phyloP scores from a whole-genome alignment of 73 alveolate genomes.

The Effrenium voratum region DNA sequence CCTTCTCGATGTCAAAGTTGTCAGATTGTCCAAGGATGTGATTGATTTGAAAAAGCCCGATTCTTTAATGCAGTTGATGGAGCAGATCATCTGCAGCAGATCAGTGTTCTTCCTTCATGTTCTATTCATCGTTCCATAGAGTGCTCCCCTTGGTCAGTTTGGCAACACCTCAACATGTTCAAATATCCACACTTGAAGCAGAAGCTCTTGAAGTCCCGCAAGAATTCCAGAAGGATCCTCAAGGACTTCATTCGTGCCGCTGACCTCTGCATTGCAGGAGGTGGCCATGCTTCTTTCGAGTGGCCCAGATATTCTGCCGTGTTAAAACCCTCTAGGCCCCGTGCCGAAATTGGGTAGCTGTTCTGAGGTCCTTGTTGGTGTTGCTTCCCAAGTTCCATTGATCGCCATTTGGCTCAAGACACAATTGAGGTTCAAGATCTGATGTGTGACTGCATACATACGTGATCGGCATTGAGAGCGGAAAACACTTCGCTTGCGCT shows the following conservation, averaged over 20 bases:
- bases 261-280: neutral
- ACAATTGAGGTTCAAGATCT: too few relatives aligned
- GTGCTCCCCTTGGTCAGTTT: neutral
- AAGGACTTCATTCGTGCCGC: too few relatives aligned
- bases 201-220: neutral
- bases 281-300: neutral
- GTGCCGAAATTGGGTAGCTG: too few relatives aligned
- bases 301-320: neutral
- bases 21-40: neutral
- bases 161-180: neutral
- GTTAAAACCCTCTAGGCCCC: too few relatives aligned
- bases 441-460: too few relatives aligned
- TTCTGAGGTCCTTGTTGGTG: too few relatives aligned
- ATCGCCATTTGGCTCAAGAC: too few relatives aligned
- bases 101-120: neutral
- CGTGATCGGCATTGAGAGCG: too few relatives aligned
- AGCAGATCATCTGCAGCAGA: too few relatives aligned
- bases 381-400: too few relatives aligned
- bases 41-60: neutral
- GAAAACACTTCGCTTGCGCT: too few relatives aligned
- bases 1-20: neutral
- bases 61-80: neutral
- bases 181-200: neutral
- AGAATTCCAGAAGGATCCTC: too few relatives aligned
- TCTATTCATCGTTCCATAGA: neutral